Evolutionary conservation across 202 grass and related monocot species (phyloP).

Genomic region (Brachypodium distachyon): DNA sequence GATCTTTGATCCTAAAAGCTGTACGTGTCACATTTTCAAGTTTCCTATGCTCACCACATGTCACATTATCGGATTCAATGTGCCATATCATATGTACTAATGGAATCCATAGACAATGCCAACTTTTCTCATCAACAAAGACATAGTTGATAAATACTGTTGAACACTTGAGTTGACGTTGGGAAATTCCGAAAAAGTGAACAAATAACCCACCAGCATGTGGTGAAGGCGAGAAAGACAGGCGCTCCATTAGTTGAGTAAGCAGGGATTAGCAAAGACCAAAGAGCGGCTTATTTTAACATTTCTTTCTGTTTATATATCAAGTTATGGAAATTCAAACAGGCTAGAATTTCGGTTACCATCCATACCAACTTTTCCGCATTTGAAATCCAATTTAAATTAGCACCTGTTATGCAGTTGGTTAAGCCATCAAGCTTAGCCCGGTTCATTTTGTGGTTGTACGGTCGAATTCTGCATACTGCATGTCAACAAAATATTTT

Average conservation of each 20-base stretch:
- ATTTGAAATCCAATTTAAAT: background rate
- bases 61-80: too few species aligned
- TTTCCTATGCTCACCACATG: too few species aligned
- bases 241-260: background rate
- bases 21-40: too few species aligned
- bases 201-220: background rate
- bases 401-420: background rate
- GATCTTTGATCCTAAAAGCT: background rate
- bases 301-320: background rate
- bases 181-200: background rate
- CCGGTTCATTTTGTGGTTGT: background rate
- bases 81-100: background rate
- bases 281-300: background rate
- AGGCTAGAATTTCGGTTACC: background rate
- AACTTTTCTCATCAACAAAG: too few species aligned
- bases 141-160: too few species aligned
- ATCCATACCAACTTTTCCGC: background rate
- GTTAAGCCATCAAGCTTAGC: background rate
- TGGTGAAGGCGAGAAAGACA: background rate
- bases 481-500: background rate
- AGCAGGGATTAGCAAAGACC: background rate
- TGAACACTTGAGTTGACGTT: background rate
- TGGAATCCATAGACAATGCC: background rate
- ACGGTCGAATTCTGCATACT: background rate
- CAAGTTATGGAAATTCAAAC: background rate